Base-by-base conservation (phyloP, 371 early-diverging fungal genomes). In the Entomophthora muscae region DNA sequence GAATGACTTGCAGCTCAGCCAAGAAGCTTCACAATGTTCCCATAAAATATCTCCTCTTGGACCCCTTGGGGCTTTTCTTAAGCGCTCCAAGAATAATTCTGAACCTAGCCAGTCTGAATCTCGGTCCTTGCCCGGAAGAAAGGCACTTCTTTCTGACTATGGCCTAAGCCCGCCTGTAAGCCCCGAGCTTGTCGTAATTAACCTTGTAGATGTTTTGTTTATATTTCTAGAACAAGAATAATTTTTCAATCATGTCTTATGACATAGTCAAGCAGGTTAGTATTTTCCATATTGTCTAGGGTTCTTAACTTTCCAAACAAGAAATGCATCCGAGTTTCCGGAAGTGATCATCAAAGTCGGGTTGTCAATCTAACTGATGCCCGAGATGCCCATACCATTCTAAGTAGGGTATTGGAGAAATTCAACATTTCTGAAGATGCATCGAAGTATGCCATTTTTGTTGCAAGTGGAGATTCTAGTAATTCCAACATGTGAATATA, bases 281-380 rank as follows among this genome's bases (percentile, higher is more conserved):
- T 10, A 3, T 17, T 55, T n/a, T n/a, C n/a, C 27, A 55, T 3
- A 3, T 55, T 23, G 27, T 5, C 5, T 55, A 10, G n/a, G 24
- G 10, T 23, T 55, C 27, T 55, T 26, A 24, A 55, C 55, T 55
- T 23, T 55, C n/a, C n/a, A 26, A 5, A 82, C 2, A 65, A 79
- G 77, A 75, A 78, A 31, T 81, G 79, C 55, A 78, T 85, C 33
- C 76, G 81, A 62, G 84, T 85, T 10, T 78, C 78, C 72, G 83
- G 83, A 12, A 81, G 82, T 51, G 83, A 81, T 55, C 77, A 79
- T 5, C 81, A 85, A 67, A 79, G 78, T 3, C 76, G 82, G 52
- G 79, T 81, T 52, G 82, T 85, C 27, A 78, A 79, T 66, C 76
- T 83, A 3, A 76, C 75, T 63, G 77, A 78, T 69, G 74, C 77